Evolutionary conservation across 306 rosid species (phyloP), one percentile per base, ranked within the genome.

Genomic region (Sicyos baderoa): DNA sequence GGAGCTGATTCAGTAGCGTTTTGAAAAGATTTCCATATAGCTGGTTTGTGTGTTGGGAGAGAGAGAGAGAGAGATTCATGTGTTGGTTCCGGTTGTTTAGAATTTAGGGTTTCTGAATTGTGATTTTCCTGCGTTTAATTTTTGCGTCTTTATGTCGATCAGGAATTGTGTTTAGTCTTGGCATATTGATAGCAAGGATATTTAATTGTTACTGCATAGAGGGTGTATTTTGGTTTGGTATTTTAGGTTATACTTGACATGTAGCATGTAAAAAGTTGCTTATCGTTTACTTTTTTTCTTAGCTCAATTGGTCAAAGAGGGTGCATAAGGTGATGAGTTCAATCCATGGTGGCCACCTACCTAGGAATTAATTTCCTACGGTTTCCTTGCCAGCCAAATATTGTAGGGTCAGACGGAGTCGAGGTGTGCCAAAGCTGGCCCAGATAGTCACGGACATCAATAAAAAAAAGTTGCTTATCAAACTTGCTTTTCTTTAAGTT

Each of bases 91-190:
- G 23, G 12, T 67, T 49, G 22, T 29, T 15, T 66, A 66, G 71
- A 29, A 40, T 27, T 14, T 67, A 67, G 72, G 72, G 72, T 67
- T 67, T 67, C 57, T 49, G 7, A 67, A 49, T 67, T 67, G 12
- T 47, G 44, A 27, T 49, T 67, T 67, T 48, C 9, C 57, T 48
- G 57, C 9, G 4, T 9, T 49, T 0, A 23, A 3, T 15, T 22
- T 13, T 16, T 14, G 13, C 16, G 21, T 67, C 19, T 5, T 67
- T 22, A 21, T 45, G 19, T 65, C 11, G 71, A 65, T 65, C 71
- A 54, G 54, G 19, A 13, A 21, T 22, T 22, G 5, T 37, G 44
- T 21, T 19, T 42, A 42, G 32, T 42, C 21, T 9, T 61, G 9
- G 42, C 50, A 37, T 18, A 40, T 62, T 62, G 68, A 37, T 8